phyloP scores from a whole-genome alignment of 768 basidiomycete species.

The Xerocomellus dryophilus region DNA sequence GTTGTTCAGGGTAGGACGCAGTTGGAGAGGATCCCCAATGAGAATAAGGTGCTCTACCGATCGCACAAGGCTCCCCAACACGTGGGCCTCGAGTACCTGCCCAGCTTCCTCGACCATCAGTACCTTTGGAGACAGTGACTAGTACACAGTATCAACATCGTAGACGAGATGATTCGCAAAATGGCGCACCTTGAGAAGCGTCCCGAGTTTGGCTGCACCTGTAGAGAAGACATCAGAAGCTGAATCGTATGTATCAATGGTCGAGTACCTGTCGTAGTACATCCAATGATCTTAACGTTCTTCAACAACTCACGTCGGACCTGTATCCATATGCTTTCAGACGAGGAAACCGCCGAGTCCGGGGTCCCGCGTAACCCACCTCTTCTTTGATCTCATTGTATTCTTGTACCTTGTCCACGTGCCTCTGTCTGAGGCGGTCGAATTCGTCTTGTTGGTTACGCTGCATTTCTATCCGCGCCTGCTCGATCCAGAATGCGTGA shows the following conservation, averaged over 20 bases:
- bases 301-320: conserved; percentile 51
- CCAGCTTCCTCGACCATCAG: conserved; percentile 80
- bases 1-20: conserved; percentile 65
- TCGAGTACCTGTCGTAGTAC: conserved; percentile 67
- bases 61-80: conserved; percentile 59
- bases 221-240: neutral
- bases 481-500: conserved; percentile 45
- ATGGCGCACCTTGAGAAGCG: conserved; percentile 50
- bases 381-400: conserved; percentile 49
- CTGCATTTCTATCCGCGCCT: conserved; percentile 35
- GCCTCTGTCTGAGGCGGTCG: conserved; percentile 35
- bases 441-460: conserved; percentile 41
- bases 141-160: neutral
- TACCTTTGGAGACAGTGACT: conserved; percentile 60
- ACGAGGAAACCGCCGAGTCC: neutral
- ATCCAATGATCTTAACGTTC: conserved; percentile 62
- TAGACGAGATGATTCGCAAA: neutral
- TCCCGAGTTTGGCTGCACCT: conserved; percentile 68
- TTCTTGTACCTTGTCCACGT: conserved; percentile 38
- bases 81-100: conserved; percentile 77
- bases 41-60: conserved; percentile 71
- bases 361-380: conserved; percentile 39
- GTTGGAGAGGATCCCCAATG: conserved; percentile 78
- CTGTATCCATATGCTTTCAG: conserved; percentile 33
- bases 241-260: neutral